A percentile compares a stretch with the other conserved stretches of the same genome.
These are phyloP conservation scores for Angomonas ambiguus DNA, from an alignment of 208 protist genomes.

Conservation along the genomic window DNA sequence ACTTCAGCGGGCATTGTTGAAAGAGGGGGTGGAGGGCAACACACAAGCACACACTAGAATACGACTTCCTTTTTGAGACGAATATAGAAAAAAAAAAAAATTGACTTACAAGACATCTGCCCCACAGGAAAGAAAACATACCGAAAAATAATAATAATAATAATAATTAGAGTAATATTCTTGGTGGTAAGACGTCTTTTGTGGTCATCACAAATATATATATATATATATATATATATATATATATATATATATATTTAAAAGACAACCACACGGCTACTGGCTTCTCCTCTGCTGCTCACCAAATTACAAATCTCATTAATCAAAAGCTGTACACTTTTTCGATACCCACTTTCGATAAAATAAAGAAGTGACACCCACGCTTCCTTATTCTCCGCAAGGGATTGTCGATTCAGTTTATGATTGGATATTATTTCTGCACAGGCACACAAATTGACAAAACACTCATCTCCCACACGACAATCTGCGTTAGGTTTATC, in stretches of 20 bases:
- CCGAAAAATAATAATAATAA: constrained; percentile 3
- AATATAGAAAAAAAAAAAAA: constrained; percentile 11
- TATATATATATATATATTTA: background rate
- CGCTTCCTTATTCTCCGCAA: background rate
- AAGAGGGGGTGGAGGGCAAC: no score
- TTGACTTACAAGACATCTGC: background rate
- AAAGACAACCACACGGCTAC: background rate
- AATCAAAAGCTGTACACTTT: background rate
- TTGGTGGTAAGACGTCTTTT: background rate
- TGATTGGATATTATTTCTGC: background rate
- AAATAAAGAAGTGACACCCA: background rate
- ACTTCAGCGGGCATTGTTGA: constrained; percentile 71
- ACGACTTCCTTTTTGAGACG: no score
- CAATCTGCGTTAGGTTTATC: background rate
- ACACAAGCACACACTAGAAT: no score
- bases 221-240: background rate
- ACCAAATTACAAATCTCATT: background rate
- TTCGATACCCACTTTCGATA: background rate
- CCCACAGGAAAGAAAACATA: background rate
- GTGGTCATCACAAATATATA: background rate
- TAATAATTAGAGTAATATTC: background rate
- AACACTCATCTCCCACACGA: background rate
- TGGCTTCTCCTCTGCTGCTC: background rate
- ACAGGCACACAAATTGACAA: background rate
- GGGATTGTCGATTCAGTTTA: background rate